Evolutionary conservation across 2,329 filamentous ascomycete species (phyloP), one percentile per base, ranked within the genome.

Genomic region (Colletotrichum spaethianum): DNA sequence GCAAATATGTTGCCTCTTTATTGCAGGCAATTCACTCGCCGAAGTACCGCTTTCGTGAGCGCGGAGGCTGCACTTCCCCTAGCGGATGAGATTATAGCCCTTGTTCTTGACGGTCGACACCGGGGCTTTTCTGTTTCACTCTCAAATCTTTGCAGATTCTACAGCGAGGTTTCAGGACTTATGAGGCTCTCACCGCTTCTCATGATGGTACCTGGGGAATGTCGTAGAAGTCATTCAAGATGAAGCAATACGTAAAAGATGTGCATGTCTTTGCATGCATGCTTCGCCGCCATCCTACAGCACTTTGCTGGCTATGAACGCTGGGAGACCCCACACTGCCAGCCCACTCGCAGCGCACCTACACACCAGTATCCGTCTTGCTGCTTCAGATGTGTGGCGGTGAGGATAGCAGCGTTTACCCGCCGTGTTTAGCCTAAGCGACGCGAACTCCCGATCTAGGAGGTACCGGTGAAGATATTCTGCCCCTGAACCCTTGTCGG

Each of bases 351-450:
- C 64, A 52, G 40, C 33, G 12, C 20, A 33, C 23, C 23, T 26
- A 38, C 46, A 28, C 42, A 33, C 23, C 28, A 18, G 4, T 33
- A 18, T n/a, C 26, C 16, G 11, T 14, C n/a, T 26, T 59, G 23
- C 23, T 55, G 16, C 26, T 26, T n/a, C 33, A 40, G 6, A 31
- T 53, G 44, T n/a, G 16, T 46, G 53, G 50, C 65, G 69, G 44
- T 64, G 59, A 72, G 36, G 40, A 40, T 20, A 53, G 59, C 57
- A 38, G 31, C 44, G 44, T 40, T 67, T 72, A 53, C 60, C 52
- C 69, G 65, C 18, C 26, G 59, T 38, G 11, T 72, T 72, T 61
- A 72, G 69, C 59, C 69, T 72, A 61, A 69, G 64, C 18, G 18
- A 44, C 50, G 68, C 42, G 44, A 33, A 23, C 14, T 55, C 69